These are phyloP conservation scores for Boletus pseudopeckii DNA, from an alignment of 768 basidiomycete species.

Conservation along the genomic window DNA sequence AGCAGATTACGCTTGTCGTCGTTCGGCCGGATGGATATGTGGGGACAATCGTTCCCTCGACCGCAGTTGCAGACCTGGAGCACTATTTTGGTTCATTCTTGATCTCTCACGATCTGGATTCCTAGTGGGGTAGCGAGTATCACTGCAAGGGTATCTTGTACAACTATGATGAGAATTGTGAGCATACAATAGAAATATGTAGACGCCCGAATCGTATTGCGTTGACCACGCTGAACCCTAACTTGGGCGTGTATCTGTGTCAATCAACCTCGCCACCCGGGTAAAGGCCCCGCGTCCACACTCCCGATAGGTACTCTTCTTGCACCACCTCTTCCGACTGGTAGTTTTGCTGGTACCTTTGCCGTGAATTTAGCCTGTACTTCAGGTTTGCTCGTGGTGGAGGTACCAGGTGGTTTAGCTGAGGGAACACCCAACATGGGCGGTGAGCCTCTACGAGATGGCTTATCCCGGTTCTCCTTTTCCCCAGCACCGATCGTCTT, in stretches of 20 bases:
- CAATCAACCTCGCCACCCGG: slow-evolving; percentile 47
- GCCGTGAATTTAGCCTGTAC: slow-evolving; percentile 3
- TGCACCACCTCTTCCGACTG: slow-evolving; percentile 46
- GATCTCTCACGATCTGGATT: slow-evolving; percentile 8
- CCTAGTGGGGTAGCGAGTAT: neutral
- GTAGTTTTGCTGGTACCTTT: slow-evolving; percentile 30
- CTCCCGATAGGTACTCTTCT: slow-evolving; percentile 67
- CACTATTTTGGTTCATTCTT: slow-evolving; percentile 51
- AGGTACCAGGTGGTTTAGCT: slow-evolving; percentile 12
- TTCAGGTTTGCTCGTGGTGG: slow-evolving; percentile 13
- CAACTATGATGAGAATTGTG: slow-evolving; percentile 17
- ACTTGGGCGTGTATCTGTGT: neutral
- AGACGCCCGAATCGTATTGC: too few species aligned
- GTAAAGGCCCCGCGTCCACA: slow-evolving; percentile 53
- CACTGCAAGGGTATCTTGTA: slow-evolving; percentile 20
- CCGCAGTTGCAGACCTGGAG: slow-evolving; percentile 34
- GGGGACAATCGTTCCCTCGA: slow-evolving; percentile 33
- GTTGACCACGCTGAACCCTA: too few species aligned
- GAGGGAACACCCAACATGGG: slow-evolving; percentile 18
- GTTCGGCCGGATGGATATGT: slow-evolving; percentile 43
- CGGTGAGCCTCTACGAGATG: slow-evolving; percentile 26
- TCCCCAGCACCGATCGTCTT: slow-evolving; percentile 30
- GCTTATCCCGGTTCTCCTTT: slow-evolving; percentile 38
- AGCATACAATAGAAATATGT: slow-evolving; percentile 1
- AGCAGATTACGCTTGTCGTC: slow-evolving; percentile 33